Base-by-base conservation (phyloP, 2,329 filamentous ascomycete genomes). In the Ascochyta viciae-villosae region DNA sequence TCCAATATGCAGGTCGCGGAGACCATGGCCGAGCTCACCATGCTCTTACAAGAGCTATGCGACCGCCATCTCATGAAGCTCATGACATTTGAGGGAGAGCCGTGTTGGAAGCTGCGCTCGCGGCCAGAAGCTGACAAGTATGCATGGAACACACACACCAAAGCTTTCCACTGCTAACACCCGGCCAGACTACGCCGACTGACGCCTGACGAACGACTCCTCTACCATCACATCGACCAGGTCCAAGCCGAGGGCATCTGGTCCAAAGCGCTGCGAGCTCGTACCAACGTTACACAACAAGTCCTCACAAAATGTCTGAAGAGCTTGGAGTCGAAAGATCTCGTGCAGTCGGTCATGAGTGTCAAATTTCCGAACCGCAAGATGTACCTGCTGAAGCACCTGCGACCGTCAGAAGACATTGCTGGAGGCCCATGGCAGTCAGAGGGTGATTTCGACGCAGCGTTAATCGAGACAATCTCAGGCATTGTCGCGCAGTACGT, bases 351-450 rank as follows among this genome's bases (percentile, higher is more conserved):
- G 54, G 92, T 98, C 78, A 95, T 94, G 78, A 95, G 89, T 75
- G 92, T 96, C 77, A 92, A 96, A 78, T 89, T 90, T 71, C 91
- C 92, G 26, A 90, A 89, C 64, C 90, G 95, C 73, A 96, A 96
- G 78, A 96, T 96, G 85, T 99, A 95, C 82, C 96, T 99, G 83
- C 88, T 96, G 70, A 87, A 89, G 50, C 88, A 89, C 60, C 85
- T 99, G 58, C 86, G 87, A 10, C 94, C 95, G 0, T 91, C 89
- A 50, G 93, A 97, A 60, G 90, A 95, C 59, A 91, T 96, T 42
- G 96, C 92, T 0, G 95, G 95, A 43, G 95, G 95, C 1, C 90
- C 92, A 8, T 99, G 94, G 91, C 97, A 95, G 75, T 93, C 91
- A 7, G 92, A 96, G 61, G 91, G 92, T 48, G 90, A 93, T 62